These are phyloP conservation scores for Rhododendron henanense DNA, from an alignment of 148 eudicot genomes.

Conservation along the genomic window DNA sequence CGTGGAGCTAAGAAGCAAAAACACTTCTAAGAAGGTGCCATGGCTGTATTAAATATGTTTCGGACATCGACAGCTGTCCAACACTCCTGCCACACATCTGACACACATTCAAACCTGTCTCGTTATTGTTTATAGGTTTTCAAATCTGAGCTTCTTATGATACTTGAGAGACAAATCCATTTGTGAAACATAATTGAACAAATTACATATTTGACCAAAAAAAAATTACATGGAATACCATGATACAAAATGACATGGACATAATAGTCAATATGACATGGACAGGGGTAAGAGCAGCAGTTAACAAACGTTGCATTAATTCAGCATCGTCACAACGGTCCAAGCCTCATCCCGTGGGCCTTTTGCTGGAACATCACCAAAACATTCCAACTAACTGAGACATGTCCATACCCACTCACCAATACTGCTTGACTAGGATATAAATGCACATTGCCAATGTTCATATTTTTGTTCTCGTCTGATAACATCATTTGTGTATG, in stretches of 20 bases:
- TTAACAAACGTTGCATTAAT: background rate
- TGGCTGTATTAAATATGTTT: background rate
- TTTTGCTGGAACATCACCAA: background rate
- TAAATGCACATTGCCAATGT: background rate
- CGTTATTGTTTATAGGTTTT: background rate
- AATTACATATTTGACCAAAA: background rate
- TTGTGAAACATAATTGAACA: background rate
- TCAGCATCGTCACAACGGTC: background rate
- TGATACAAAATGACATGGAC: background rate
- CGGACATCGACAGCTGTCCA: background rate
- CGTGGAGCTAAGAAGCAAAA: background rate
- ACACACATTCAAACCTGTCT: background rate
- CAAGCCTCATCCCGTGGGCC: background rate
- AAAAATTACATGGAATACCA: background rate
- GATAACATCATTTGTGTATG: background rate
- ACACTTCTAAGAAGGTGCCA: background rate
- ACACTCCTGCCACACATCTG: background rate
- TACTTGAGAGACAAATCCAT: background rate
- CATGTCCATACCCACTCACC: background rate
- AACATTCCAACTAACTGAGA: background rate
- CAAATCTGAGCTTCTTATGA: background rate
- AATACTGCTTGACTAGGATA: background rate
- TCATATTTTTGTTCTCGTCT: background rate
- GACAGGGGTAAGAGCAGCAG: background rate
- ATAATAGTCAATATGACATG: background rate